Percentiles rank a stretch among this genome's conserved stretches.
phyloP scores from a whole-genome alignment of 352 stramenopile species.

The Globisporangium iwayamae region DNA sequence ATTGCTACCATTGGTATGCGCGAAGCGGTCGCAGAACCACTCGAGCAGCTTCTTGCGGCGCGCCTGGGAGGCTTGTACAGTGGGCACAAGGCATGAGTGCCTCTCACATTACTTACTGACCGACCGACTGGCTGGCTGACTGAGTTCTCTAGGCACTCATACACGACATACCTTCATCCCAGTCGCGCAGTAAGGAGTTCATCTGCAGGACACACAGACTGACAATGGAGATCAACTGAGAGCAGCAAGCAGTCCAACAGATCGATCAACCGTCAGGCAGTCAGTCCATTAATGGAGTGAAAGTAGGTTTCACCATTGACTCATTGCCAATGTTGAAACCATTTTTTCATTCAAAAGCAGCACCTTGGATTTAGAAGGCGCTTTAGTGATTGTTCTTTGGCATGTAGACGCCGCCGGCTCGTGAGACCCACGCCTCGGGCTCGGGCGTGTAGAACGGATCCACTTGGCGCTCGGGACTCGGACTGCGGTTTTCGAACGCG shows the following conservation, averaged over 20 bases:
- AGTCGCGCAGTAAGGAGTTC: constrained; percentile 51
- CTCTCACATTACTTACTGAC: neutral
- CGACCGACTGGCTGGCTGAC: no score
- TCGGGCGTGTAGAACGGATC: constrained; percentile 70
- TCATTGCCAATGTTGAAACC: neutral
- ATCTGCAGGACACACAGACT: constrained; percentile 13
- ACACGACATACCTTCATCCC: constrained; percentile 51
- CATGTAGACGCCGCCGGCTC: constrained; percentile 77
- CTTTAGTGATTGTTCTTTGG: constrained; percentile 27
- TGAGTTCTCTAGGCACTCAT: neutral
- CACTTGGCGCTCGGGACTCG: constrained; percentile 53
- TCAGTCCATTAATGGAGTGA: neutral
- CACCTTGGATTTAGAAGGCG: neutral
- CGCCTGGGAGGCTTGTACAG: constrained; percentile 33
- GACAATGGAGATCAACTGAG: neutral
- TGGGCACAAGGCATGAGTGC: neutral
- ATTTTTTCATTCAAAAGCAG: neutral
- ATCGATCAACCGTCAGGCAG: neutral
- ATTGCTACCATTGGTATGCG: neutral
- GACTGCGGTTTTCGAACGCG: constrained; percentile 69
- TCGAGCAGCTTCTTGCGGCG: constrained; percentile 53
- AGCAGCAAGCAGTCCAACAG: neutral
- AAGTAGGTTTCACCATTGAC: constrained; percentile 3
- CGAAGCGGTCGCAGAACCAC: constrained; percentile 40
- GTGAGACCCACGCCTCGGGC: constrained; percentile 67